Base-by-base conservation (phyloP, 1,139 yeast genomes). In the Arxiozyma bovina region DNA sequence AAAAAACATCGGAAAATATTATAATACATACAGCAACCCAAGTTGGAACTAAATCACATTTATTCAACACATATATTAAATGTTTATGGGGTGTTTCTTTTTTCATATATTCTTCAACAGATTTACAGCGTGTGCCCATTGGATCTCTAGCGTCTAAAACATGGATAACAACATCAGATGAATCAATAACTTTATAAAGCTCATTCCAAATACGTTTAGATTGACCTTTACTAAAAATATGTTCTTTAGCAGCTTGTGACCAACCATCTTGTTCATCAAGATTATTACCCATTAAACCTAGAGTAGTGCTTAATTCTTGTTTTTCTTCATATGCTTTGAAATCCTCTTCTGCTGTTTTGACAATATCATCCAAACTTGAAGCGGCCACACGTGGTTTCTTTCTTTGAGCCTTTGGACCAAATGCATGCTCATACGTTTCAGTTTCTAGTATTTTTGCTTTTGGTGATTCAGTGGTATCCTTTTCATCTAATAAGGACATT, bases 181-280 rank as follows among this genome's bases (percentile, higher is more conserved):
- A 93, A 72, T 93, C 99, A 64, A 93, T 91, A 54, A 93, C 97
- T 70, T 93, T 93, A 73, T 93, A 93, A 58, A 93, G 78, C 71
- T 93, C 99, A 71, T 93, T 93, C 99, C 99, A 93, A 65, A 93
- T 93, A 76, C 99, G 87, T 74, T 93, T 93, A 53, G 97, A 90
- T 74, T 93, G 98, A 65, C 99, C 99, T 71, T 93, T 93, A 68
- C 85, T 85, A 77, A 93, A 93, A 72, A 93, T 90, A 57, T 94
- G 93, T 72, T 93, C 99, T 69, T 89, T 89, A 41, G 97, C 96
- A 64, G 87, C 94, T 63, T 85, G 85, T 7, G 94, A 79, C 78
- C 85, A 87, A 56, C 87, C 95, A 63, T 90, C 94, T 60, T 82
- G 82, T 54, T 82, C 82, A 63, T 81, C 76, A 57, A 79, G 75